Evolutionary conservation across 2,329 filamentous ascomycete species (phyloP), one percentile per base, ranked within the genome.

Genomic region (Trichoderma atroviride): DNA sequence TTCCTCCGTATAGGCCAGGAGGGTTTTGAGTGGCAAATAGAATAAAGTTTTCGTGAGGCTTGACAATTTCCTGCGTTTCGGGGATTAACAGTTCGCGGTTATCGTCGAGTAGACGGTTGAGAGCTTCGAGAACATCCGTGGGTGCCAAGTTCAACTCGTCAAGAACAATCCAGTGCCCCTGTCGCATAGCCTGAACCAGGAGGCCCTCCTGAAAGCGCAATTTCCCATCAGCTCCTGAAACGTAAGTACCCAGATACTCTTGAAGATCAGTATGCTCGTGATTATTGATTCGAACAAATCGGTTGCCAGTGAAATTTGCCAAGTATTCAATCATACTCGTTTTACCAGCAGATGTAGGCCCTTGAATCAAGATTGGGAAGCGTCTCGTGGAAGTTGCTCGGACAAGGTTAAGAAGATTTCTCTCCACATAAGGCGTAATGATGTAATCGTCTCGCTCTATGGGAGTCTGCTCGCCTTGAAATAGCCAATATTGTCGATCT

Each of bases 271-370:
- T 99, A 76, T 99, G 96, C 77, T 99, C 96, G 80, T 99, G 96
- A 74, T 99, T 99, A 82, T 99, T 99, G 84, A 99, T 99, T 70
- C 96, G 89, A 55, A 99, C 94, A 77, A 98, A 99, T 76, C 92
- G 96, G 78, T 99, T 97, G 4, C 96, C 96, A 35, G 94, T 98
- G 68, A 92, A 91, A 76, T 97, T 96, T n/a, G 96, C 95, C 47
- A 99, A 86, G 78, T 97, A 97, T 80, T 98, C 95, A 53, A 99
- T 97, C 96, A 99, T 99, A 80, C 95, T 98, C 0, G 96, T 99
- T 81, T 99, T 99, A 72, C 96, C 96, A 14, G 95, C 92, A 5
- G 96, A 99, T 0, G 96, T 99, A 14, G 96, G 96, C 4, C 96
- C 96, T 79, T 99, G 96, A 24, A 99, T 92, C 11, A 99, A 85